A percentile compares a stretch with the other conserved stretches of the same genome.
Evolutionary conservation across 2,329 filamentous ascomycete genomes (phyloP).

Genomic region (Aschersonia sp.): DNA sequence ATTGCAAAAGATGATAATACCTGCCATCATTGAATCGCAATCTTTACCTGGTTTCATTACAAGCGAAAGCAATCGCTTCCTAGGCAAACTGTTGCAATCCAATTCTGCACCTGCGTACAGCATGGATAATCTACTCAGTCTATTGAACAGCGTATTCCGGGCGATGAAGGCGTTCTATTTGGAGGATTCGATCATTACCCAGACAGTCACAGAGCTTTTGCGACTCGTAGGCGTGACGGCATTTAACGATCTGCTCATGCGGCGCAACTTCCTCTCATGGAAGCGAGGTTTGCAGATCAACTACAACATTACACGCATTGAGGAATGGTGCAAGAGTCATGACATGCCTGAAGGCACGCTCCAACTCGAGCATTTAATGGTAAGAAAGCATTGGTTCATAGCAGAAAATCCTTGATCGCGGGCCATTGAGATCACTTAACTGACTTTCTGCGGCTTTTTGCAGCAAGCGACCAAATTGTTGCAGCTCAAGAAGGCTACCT

Average conservation of each 20-base stretch:
- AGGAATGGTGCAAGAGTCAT: constrained; percentile 99
- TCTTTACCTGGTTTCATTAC: constrained; percentile 97
- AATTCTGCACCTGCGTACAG: constrained; percentile 91
- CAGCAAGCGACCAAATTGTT: constrained; percentile 89
- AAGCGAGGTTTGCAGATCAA: constrained; percentile 99
- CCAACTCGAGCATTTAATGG: constrained; percentile 96
- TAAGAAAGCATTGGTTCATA: constrained; percentile 19
- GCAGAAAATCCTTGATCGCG: not conserved
- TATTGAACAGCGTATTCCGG: constrained; percentile 94
- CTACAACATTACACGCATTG: constrained; percentile 98
- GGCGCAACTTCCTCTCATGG: constrained; percentile 96
- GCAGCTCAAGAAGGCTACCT: constrained; percentile 94
- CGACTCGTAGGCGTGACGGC: constrained; percentile 90
- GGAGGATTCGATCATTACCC: constrained; percentile 88
- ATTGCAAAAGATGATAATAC: constrained; percentile 98
- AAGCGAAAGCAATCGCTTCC: constrained; percentile 94
- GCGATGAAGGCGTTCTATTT: constrained; percentile 99
- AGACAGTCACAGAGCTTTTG: constrained; percentile 88
- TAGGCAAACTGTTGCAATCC: constrained; percentile 86
- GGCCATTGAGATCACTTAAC: constrained; percentile 26
- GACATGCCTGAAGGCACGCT: constrained; percentile 98
- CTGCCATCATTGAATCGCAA: constrained; percentile 97
- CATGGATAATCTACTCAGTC: constrained; percentile 95
- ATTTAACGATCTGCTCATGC: constrained; percentile 96
- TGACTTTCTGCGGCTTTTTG: not conserved